phyloP scores from a whole-genome alignment of 495 filamentous ascomycete genomes.

The Daldinia vernicosa region DNA sequence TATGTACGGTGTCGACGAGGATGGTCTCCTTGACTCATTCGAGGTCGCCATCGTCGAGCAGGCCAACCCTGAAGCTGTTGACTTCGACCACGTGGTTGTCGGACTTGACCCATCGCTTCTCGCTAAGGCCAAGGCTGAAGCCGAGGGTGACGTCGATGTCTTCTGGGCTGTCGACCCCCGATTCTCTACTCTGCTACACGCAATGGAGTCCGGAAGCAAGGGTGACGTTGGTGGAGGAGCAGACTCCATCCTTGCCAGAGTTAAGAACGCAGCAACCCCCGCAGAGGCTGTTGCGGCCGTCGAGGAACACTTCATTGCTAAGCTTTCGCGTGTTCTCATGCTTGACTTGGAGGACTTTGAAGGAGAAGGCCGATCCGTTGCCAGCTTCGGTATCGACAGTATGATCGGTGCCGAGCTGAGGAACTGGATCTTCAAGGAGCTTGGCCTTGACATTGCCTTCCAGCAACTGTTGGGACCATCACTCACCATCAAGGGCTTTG shows the following conservation, averaged over 20 bases:
- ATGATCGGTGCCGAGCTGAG: slow-evolving; percentile 52
- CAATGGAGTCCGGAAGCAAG: slow-evolving; percentile 12
- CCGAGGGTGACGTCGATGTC: slow-evolving; percentile 23
- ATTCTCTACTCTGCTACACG: slow-evolving; percentile 34
- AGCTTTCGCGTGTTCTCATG: slow-evolving; percentile 48
- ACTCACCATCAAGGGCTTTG: slow-evolving; percentile 8
- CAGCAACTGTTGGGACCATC: slow-evolving; percentile 45
- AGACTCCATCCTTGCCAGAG: slow-evolving; percentile 8
- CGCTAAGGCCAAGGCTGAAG: slow-evolving; percentile 21
- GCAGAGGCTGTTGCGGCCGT: slow-evolving; percentile 25
- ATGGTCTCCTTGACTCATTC: slow-evolving; percentile 45
- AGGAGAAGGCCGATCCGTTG: slow-evolving; percentile 41
- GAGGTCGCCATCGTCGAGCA: slow-evolving; percentile 44
- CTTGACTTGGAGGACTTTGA: slow-evolving; percentile 42
- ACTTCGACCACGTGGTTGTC: slow-evolving; percentile 39
- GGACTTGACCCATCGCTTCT: slow-evolving; percentile 50
- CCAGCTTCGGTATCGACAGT: slow-evolving; percentile 55
- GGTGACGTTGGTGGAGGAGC: slow-evolving; percentile 9
- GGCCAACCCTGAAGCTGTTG: not conserved
- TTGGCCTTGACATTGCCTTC: slow-evolving; percentile 52
- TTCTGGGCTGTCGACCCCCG: slow-evolving; percentile 44
- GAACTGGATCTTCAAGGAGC: slow-evolving; percentile 59
- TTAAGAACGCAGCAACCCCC: slow-evolving; percentile 21
- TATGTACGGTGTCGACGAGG: slow-evolving; percentile 55
- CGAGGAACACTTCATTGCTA: slow-evolving; percentile 39